A percentile compares a stretch with the other conserved stretches of the same genome.
These are phyloP conservation scores for Lasiodiplodia citricola DNA, from an alignment of 2,329 filamentous ascomycete genomes.

Conservation along the genomic window DNA sequence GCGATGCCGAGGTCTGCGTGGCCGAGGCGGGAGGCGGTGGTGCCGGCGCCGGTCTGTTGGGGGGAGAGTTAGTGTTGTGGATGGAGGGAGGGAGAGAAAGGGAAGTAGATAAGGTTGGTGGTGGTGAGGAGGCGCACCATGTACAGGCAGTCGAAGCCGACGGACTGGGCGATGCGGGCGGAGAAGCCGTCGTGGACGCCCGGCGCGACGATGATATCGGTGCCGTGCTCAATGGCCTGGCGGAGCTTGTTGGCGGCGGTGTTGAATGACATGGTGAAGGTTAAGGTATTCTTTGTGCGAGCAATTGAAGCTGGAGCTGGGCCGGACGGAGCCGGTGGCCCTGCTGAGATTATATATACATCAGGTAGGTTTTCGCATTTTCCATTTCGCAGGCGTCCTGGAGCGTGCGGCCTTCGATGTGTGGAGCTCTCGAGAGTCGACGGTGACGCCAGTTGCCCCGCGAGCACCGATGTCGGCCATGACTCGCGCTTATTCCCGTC, in stretches of 20 bases:
- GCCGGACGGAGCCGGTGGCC: not conserved
- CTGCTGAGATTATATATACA: not conserved
- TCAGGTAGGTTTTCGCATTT: not conserved
- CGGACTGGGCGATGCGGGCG: constrained; percentile 65
- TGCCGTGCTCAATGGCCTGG: constrained; percentile 37
- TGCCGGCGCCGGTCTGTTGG: constrained; percentile 66
- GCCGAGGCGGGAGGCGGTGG: constrained; percentile 64
- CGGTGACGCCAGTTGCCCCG: constrained; percentile 14
- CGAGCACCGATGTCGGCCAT: constrained; percentile 5
- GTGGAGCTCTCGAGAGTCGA: not conserved
- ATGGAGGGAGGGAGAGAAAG: too few relatives aligned
- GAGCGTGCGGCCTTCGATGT: not conserved
- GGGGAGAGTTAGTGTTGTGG: not conserved
- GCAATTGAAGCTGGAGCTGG: not conserved
- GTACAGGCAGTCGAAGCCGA: constrained; percentile 70
- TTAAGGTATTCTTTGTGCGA: not conserved
- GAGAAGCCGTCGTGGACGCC: constrained; percentile 73
- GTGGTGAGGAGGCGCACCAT: constrained; percentile 57
- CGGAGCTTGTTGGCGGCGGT: constrained; percentile 31
- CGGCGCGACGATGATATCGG: constrained; percentile 60
- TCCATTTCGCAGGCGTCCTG: not conserved
- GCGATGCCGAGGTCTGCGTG: constrained; percentile 68
- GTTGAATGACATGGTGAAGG: constrained; percentile 16
- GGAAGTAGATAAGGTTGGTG: not conserved
- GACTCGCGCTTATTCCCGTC: constrained; percentile 18